Evolutionary conservation across 2,329 filamentous ascomycete genomes (phyloP).

Genomic region (Colletotrichum tropicale): DNA sequence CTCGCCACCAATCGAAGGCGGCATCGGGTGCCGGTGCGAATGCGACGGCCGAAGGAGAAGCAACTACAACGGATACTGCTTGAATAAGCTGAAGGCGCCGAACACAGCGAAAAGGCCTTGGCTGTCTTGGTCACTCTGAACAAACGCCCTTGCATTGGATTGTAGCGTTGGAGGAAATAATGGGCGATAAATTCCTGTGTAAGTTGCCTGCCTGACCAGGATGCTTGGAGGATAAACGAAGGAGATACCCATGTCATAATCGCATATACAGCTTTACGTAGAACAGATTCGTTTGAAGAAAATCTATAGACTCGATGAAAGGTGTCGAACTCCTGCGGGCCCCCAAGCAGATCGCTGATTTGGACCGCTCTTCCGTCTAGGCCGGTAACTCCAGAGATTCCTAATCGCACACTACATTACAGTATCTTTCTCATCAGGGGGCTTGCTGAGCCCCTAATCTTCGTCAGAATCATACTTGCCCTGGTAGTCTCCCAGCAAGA

Average conservation of each 20-base stretch:
- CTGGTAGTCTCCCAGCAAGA: constrained; percentile 75
- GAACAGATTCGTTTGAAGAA: not conserved
- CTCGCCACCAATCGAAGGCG: constrained; percentile 34
- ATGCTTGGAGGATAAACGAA: not conserved
- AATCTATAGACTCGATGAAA: not conserved
- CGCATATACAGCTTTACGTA: not conserved
- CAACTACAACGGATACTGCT: constrained; percentile 38
- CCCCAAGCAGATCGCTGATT: not conserved
- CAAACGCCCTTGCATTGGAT: not conserved
- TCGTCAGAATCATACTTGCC: constrained; percentile 53
- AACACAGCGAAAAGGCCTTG: constrained; percentile 39
- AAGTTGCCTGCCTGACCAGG: not conserved
- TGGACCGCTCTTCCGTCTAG: not conserved
- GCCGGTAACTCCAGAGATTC: constrained; percentile 7
- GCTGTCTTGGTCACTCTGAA: constrained; percentile 23
- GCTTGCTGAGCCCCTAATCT: not conserved
- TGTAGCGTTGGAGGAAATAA: not conserved
- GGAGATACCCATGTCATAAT: not conserved
- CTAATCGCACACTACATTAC: constrained; percentile 13
- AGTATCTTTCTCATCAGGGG: not conserved
- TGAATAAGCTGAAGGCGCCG: constrained; percentile 45
- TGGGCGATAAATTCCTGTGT: not conserved
- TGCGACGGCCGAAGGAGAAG: constrained; percentile 36
- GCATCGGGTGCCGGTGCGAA: constrained; percentile 45
- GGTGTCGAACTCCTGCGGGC: not conserved